Evolutionary conservation across 768 basidiomycete species (phyloP), one percentile per base, ranked within the genome.

Genomic region (Lactarius quietus): DNA sequence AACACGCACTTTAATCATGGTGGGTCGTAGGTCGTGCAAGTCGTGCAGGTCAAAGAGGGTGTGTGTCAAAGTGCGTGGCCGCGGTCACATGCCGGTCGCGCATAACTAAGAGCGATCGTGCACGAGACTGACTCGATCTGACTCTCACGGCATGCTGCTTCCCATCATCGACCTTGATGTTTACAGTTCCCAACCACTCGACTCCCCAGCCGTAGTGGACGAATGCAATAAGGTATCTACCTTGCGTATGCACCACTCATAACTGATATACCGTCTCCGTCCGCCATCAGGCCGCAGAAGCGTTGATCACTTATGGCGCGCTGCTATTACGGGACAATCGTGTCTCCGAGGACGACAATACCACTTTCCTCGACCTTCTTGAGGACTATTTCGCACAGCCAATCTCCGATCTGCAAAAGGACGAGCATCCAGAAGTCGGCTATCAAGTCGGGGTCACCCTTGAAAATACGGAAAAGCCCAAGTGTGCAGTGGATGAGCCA

Each of bases 381-480:
- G 95, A 98, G 74, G 93, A 95, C 74, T 98, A 98, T 76, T 98
- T 98, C 72, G 81, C 82, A 8, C 94, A 94, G 73, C 82, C 87
- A 0, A 72, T 80, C 38, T 76, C 77, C 2, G 80, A 79, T 1
- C 78, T 98, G 62, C 80, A 82, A 78, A 80, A 84, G 69, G 95
- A 98, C 68, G 88, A 92, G 73, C 84, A 87, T 20, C 92, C 93
- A 0, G 92, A 97, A 69, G 78, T 92, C 14, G 86, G 90, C 62
- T 98, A 93, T 75, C 95, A 98, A 76, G 87, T 93, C 48, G 95
- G 95, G 2, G 93, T 94, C 6, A 97, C 95, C 6, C 85, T 96
- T n/a, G 93, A 95, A 77, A 94, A 95, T 75, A 98, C 94, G 2
- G 95, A 97, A 78, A 93, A 92, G 71, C 89, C 90, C 41, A 91